Percentiles rank a stretch among this genome's conserved stretches.
phyloP scores from a whole-genome alignment of 257 asterid genomes.

The Petunia secreta region DNA sequence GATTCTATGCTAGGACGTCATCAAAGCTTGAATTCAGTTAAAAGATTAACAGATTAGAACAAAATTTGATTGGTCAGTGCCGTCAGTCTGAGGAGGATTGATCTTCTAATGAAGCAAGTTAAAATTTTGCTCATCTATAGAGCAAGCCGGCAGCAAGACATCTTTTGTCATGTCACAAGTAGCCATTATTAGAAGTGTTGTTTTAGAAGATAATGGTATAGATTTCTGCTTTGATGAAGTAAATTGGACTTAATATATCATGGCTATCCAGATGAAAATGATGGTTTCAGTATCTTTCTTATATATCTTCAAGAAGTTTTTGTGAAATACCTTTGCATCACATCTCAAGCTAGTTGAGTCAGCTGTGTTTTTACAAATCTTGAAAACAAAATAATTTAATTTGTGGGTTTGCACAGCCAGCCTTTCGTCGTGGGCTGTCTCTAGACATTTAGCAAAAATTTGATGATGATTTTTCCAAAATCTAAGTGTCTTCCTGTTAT shows the following conservation, averaged over 20 bases:
- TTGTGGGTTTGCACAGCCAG: not conserved
- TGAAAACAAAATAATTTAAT: not conserved
- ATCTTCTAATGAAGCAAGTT: slow-evolving; percentile 14
- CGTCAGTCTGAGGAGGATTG: not conserved
- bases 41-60: not conserved
- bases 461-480: not conserved
- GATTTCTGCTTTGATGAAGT: not conserved
- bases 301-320: slow-evolving; percentile 7
- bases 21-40: slow-evolving; percentile 1
- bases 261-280: slow-evolving; percentile 5
- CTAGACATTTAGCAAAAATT: slow-evolving; percentile 1
- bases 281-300: slow-evolving; percentile 8
- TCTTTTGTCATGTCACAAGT: not conserved
- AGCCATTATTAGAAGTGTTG: not conserved
- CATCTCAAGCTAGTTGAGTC: not conserved
- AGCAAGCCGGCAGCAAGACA: not conserved
- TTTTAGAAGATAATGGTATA: slow-evolving; percentile 1
- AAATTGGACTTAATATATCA: not conserved
- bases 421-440: not conserved
- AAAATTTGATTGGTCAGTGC: not conserved
- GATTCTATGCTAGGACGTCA: not conserved
- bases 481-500: not conserved
- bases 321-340: slow-evolving; percentile 2
- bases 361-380: not conserved
- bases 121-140: slow-evolving; percentile 9